Percentiles rank a stretch among this genome's conserved stretches.
Conservation (phyloP, 257 asterid species). For the Nicotiana tabacum region DNA sequence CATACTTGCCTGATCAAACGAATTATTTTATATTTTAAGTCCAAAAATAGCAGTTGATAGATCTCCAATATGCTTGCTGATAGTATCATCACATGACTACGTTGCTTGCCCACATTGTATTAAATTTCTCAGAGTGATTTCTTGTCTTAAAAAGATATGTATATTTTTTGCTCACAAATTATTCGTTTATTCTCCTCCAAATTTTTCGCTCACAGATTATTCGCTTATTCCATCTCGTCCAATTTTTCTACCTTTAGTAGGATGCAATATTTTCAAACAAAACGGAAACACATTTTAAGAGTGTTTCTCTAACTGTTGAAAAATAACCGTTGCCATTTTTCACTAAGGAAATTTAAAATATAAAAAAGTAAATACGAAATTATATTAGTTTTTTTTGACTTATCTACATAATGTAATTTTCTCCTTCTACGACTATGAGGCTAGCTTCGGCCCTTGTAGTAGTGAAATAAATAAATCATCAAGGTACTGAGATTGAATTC, state of each 20-base stretch:
- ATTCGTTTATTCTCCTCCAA: too few species aligned
- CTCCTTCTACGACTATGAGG: too few species aligned
- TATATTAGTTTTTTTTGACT: too few species aligned
- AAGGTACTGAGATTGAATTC: too few species aligned
- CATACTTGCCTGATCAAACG: neutral
- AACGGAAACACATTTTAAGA: too few species aligned
- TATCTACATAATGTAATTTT: too few species aligned
- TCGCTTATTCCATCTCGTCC: neutral
- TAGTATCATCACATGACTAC: slow-evolving; percentile 1
- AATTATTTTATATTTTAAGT: neutral
- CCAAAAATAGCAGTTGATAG: neutral
- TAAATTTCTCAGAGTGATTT: neutral
- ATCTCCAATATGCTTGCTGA: slow-evolving; percentile 3
- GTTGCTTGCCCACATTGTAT: neutral
- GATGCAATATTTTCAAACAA: neutral
- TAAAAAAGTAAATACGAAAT: too few species aligned
- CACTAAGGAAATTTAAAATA: too few species aligned
- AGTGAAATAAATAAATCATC: too few species aligned
- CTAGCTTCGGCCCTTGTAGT: too few species aligned
- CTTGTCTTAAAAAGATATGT: neutral
- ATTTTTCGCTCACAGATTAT: neutral
- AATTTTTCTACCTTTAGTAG: neutral
- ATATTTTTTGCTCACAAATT: neutral
- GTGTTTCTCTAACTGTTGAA: too few species aligned
- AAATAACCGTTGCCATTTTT: neutral